Percentiles rank a stretch among this genome's conserved stretches.
Conservation (phyloP, 495 filamentous ascomycete genomes). For the Aspergillus saccharolyticus region DNA sequence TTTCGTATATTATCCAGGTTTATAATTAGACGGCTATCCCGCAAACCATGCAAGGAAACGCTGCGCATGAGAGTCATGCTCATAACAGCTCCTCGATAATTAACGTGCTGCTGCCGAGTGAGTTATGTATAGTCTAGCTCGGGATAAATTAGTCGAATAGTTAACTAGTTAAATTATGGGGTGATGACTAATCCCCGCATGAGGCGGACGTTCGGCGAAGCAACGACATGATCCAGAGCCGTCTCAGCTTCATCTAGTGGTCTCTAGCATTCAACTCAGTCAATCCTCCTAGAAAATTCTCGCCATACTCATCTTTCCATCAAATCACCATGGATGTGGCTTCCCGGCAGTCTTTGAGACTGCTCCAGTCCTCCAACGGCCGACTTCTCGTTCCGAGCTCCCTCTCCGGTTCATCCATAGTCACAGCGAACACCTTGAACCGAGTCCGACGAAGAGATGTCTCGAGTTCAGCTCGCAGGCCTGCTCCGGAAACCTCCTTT, state of each 20-base stretch:
- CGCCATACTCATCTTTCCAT: not conserved
- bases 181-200: slow-evolving; percentile 1
- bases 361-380: slow-evolving; percentile 28
- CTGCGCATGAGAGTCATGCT: too few relatives aligned
- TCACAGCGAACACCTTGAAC: slow-evolving; percentile 22
- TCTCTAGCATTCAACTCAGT: slow-evolving; percentile 12
- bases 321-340: slow-evolving; percentile 37
- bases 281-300: slow-evolving; percentile 1
- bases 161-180: too few relatives aligned
- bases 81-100: too few relatives aligned
- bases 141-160: too few relatives aligned
- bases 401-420: slow-evolving; percentile 17
- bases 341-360: slow-evolving; percentile 34
- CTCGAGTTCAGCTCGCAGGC: slow-evolving; percentile 27
- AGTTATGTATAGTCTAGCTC: too few relatives aligned
- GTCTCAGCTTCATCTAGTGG: slow-evolving; percentile 16
- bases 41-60: too few relatives aligned
- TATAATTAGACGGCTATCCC: too few relatives aligned
- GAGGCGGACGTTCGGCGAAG: slow-evolving; percentile 17
- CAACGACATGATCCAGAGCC: slow-evolving; percentile 15
- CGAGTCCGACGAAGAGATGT: slow-evolving; percentile 30
- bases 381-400: slow-evolving; percentile 5
- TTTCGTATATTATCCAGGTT: too few relatives aligned
- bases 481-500: slow-evolving; percentile 34
- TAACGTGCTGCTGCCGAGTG: too few relatives aligned